Base-by-base conservation (phyloP, 805 yeast species). In the Pichia deserticola region DNA sequence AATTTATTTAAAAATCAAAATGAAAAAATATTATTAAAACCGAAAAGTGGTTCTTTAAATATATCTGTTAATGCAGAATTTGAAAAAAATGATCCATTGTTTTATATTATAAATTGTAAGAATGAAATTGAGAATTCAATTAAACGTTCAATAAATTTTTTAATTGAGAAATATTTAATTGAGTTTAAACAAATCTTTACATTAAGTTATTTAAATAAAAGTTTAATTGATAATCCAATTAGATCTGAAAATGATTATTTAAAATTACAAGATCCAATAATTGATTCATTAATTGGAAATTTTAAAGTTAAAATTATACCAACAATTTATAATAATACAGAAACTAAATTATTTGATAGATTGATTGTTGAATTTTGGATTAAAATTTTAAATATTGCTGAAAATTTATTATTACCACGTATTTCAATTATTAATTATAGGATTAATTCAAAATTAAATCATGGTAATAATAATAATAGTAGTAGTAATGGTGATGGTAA, bases 31-130 rank as follows among this genome's bases (percentile, higher is more conserved):
- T 48, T 58, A 34, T 38, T 64, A 20, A 50, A 56, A 37, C 69
- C 68, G 0, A 62, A 57, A 27, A 57, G 66, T 52, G 97, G 97
- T 0, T 72, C 79, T 39, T 59, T 93, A 3, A 63, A 77, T 43
- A 66, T 89, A 3, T 81, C 82, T 57, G 71, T 90, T 3, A 81
- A 88, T 0, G 79, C 87, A 56, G 97, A 90, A 60, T 77, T 80
- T 47, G 96, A 90, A 57, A 75, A 82, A 43, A 78, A 78, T 38
- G 96, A 90, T 65, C 89, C 95, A 1, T 67, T 87, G 8, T 92
- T 86, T 59, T 84, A 82, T 42, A 75, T 92, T 65, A 95, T 95
- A 1, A 76, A 84, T 54, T 82, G 92, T 0, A 78, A 83, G 57
- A 70, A 92, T 54, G 75, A 82, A 1, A 68, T 92, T 32, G 67